These are phyloP conservation scores for Melanopsichium pennsylvanicum DNA, from an alignment of 1,284 basidiomycete species.

Conservation along the genomic window DNA sequence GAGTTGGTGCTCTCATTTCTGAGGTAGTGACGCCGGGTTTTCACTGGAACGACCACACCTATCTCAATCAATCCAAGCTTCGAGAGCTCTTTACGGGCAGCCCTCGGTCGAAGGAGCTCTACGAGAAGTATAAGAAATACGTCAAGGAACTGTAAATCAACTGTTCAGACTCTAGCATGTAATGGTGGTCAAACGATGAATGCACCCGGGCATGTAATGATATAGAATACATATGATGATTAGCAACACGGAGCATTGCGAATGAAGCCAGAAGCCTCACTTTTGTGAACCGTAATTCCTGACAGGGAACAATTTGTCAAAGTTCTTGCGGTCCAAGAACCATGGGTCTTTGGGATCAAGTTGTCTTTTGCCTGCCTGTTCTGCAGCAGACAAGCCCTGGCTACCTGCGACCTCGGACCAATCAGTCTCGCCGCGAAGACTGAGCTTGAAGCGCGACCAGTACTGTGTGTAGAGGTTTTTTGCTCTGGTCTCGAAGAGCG, in stretches of 20 bases:
- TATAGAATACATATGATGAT: conserved; percentile 14
- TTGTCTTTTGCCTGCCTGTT: conserved; percentile 16
- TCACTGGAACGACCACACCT: conserved; percentile 49
- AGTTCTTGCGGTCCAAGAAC: conserved; percentile 48
- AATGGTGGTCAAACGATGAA: not conserved
- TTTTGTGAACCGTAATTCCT: conserved; percentile 1
- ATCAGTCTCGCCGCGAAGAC: conserved; percentile 39
- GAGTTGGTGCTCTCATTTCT: conserved; percentile 42
- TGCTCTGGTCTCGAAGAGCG: conserved; percentile 21
- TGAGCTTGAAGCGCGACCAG: conserved; percentile 44
- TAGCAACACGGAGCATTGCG: no score
- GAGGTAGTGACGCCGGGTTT: conserved; percentile 51
- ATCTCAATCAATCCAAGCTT: conserved; percentile 32
- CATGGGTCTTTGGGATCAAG: conserved; percentile 42
- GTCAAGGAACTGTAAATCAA: conserved; percentile 25
- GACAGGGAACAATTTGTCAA: conserved; percentile 44
- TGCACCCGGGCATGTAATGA: not conserved
- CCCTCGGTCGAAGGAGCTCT: conserved; percentile 16
- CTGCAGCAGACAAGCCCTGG: conserved; percentile 5
- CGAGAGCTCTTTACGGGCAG: conserved; percentile 30
- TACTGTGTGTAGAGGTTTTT: conserved; percentile 41
- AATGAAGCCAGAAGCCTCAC: not conserved
- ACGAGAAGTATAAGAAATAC: conserved; percentile 26
- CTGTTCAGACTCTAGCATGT: not conserved
- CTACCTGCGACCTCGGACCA: conserved; percentile 25